A percentile compares a stretch with the other conserved stretches of the same genome.
phyloP scores from a whole-genome alignment of 1,284 basidiomycete genomes.

The Sanghuangporus weigelae region DNA sequence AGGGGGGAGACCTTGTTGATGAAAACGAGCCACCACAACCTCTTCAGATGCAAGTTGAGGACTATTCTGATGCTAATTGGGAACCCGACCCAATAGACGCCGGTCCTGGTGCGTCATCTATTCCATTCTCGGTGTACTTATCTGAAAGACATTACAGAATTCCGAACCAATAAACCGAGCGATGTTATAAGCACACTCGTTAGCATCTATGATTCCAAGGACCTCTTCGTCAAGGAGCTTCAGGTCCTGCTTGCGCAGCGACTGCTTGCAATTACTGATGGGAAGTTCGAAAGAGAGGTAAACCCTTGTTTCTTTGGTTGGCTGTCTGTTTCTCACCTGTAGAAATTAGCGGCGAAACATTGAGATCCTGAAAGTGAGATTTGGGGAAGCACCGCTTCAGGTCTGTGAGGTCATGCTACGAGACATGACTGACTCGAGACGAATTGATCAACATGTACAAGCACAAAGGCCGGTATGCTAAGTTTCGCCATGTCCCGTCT shows the following conservation, averaged over 20 bases:
- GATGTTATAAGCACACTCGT: constrained; percentile 93
- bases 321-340: not conserved
- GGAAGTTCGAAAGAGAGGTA: constrained; percentile 81
- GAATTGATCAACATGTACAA: constrained; percentile 82
- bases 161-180: constrained; percentile 80
- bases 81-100: constrained; percentile 92
- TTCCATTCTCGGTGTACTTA: not conserved
- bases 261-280: constrained; percentile 73
- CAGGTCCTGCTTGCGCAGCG: constrained; percentile 85
- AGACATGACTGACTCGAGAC: constrained; percentile 90
- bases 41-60: constrained; percentile 71
- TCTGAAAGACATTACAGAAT: constrained; percentile 49
- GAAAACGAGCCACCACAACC: constrained; percentile 76
- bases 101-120: constrained; percentile 58
- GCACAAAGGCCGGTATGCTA: constrained; percentile 55
- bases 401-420: constrained; percentile 96
- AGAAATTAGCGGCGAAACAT: constrained; percentile 73
- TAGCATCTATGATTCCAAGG: constrained; percentile 93
- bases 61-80: constrained; percentile 87
- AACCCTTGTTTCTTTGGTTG: constrained; percentile 20
- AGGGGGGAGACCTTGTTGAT: constrained; percentile 76
- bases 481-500: not conserved
- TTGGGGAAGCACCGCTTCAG: constrained; percentile 85
- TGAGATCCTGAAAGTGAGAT: constrained; percentile 89
- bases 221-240: constrained; percentile 90